Conservation (phyloP, 2,329 filamentous ascomycete species). For the Alternaria tenuissima region DNA sequence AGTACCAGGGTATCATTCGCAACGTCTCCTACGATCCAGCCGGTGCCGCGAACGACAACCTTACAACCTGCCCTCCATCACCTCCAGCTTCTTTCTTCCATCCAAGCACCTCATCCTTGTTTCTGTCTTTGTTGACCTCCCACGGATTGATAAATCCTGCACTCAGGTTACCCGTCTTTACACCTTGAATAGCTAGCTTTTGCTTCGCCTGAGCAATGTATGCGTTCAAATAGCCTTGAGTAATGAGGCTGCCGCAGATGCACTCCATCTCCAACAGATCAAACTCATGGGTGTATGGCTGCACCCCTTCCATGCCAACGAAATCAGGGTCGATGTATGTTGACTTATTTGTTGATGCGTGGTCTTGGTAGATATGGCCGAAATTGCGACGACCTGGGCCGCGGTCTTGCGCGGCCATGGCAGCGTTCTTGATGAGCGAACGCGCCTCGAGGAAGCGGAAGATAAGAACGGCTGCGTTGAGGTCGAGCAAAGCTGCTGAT, state of each 20-base stretch:
- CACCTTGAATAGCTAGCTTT: slow-evolving; percentile 83
- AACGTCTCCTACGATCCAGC: slow-evolving; percentile 37
- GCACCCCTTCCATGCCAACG: slow-evolving; percentile 43
- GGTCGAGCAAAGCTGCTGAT: slow-evolving; percentile 75
- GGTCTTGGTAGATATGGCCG: slow-evolving; percentile 57
- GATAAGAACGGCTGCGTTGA: slow-evolving; percentile 71
- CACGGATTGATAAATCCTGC: slow-evolving; percentile 81
- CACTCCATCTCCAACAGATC: slow-evolving; percentile 75
- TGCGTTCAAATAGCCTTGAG: slow-evolving; percentile 82
- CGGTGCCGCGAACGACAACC: slow-evolving; percentile 64
- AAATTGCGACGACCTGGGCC: slow-evolving; percentile 52
- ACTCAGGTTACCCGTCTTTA: slow-evolving; percentile 66
- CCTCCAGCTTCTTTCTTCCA: slow-evolving; percentile 67
- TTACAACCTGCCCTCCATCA: slow-evolving; percentile 62
- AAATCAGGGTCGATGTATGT: slow-evolving; percentile 58
- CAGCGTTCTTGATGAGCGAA: slow-evolving; percentile 37
- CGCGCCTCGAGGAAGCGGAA: slow-evolving; percentile 71
- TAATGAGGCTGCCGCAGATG: slow-evolving; percentile 76
- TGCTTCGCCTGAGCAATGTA: slow-evolving; percentile 81
- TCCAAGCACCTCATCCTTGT: slow-evolving; percentile 72
- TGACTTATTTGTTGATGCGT: slow-evolving; percentile 55
- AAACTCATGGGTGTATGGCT: slow-evolving; percentile 51
- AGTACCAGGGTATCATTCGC: slow-evolving; percentile 18
- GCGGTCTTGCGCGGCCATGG: slow-evolving; percentile 38
- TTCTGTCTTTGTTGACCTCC: slow-evolving; percentile 70